Evolutionary conservation across 257 asterid genomes (phyloP), one percentile per base, ranked within the genome.

Genomic region (Jacaranda mimosifolia): DNA sequence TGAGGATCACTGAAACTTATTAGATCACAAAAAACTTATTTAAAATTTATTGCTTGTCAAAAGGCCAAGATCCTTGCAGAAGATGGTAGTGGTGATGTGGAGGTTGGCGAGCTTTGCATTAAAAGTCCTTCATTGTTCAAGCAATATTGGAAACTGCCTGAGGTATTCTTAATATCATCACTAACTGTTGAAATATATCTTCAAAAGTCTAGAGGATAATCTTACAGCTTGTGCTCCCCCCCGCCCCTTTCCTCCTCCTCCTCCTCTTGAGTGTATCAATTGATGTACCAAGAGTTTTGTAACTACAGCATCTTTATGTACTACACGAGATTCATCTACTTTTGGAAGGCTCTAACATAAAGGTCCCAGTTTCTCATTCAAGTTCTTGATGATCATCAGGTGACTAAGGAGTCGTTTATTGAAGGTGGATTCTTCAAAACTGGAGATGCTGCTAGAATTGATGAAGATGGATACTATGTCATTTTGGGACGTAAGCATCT

Each of bases 41-140:
- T n/a, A 42, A 70, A 74, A 40, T 74, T 72, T n/a, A 40, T 84
- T 64, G 15, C 64, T 67, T 71, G 68, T 86, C 74, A 81, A 26
- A 79, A 95, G 99, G 97, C 91, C 80, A 95, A 89, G 93, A 88
- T 95, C 77, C 75, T 95, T 21, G 82, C 83, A 39, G 99, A 93
- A 69, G 99, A 91, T 39, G 91, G 82, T n/a, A 81, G 83, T 51
- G 75, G 71, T 18, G 85, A 88, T 8, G 81, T 72, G 15, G 90
- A 83, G 74, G 97, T 81, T 6, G 99, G 99, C 5, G 99, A 95
- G 83, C 99, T 95, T 52, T 93, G 91, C 84, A 86, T 93, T 42
- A 95, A 80, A 84, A 95, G 99, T 66, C 98, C 99, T 67, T 95
- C 99, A n/a, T 79, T 91, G 79, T 95, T 95, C 89, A 91, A 86